A percentile compares a stretch with the other conserved stretches of the same genome.
These are phyloP conservation scores for Scheffersomyces spartinae DNA, from an alignment of 805 yeast species.

Conservation along the genomic window DNA sequence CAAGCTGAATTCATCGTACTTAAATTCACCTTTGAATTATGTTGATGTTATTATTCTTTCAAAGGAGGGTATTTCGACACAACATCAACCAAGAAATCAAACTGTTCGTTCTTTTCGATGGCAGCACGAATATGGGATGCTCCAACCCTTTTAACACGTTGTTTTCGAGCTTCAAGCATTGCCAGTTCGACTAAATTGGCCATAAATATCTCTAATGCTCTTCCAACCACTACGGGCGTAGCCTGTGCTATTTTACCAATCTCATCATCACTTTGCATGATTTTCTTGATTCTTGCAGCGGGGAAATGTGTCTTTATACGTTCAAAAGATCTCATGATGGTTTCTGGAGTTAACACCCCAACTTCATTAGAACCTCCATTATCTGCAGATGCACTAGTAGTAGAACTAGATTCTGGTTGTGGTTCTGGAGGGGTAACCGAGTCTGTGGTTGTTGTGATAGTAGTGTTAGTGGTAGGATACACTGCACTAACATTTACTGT, in stretches of 20 bases:
- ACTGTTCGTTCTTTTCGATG: slow-evolving; percentile 75
- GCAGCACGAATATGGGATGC: slow-evolving; percentile 80
- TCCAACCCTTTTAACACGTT: slow-evolving; percentile 70
- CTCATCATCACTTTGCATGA: slow-evolving; percentile 97
- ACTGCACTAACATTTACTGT: no score
- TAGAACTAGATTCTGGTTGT: no score
- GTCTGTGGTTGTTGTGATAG: neutral
- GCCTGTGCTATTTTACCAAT: slow-evolving; percentile 98
- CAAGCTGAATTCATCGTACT: no score
- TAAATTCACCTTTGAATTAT: neutral
- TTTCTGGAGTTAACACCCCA: slow-evolving; percentile 17
- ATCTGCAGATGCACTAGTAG: no score
- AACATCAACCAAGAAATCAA: slow-evolving; percentile 81
- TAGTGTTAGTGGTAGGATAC: neutral
- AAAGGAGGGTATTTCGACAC: slow-evolving; percentile 48
- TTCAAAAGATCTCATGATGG: slow-evolving; percentile 25
- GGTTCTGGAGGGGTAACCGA: slow-evolving; percentile 1
- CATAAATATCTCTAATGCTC: slow-evolving; percentile 87
- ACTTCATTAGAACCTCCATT: slow-evolving; percentile 1
- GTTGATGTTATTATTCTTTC: slow-evolving; percentile 11
- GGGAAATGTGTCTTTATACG: slow-evolving; percentile 75
- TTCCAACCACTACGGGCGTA: slow-evolving; percentile 95
- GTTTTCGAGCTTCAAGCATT: slow-evolving; percentile 60
- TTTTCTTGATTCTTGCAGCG: slow-evolving; percentile 86
- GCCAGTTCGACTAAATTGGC: slow-evolving; percentile 81